These are phyloP conservation scores for Kurtzmaniella fragi DNA, from an alignment of 805 yeast genomes.

Conservation along the genomic window DNA sequence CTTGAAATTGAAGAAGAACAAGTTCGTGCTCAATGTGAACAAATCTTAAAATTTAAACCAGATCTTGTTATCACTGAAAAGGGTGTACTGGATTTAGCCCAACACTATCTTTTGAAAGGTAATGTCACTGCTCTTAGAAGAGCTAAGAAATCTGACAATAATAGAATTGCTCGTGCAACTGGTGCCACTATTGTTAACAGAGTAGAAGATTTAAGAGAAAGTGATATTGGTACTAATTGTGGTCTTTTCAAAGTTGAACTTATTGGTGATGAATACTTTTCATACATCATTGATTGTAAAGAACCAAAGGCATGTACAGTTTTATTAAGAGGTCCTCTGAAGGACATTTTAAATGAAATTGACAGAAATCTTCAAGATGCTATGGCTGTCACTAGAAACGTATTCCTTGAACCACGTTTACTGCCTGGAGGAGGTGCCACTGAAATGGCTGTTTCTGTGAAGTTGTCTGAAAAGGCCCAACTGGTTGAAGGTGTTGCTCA, in stretches of 20 bases:
- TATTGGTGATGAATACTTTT: conserved; percentile 96
- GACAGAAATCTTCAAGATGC: conserved; percentile 98
- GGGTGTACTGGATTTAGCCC: conserved; percentile 97
- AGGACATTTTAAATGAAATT: conserved; percentile 92
- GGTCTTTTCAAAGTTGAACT: conserved; percentile 89
- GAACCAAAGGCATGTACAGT: conserved; percentile 93
- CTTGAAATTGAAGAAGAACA: conserved; percentile 98
- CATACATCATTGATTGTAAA: conserved; percentile 74
- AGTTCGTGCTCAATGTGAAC: conserved; percentile 81
- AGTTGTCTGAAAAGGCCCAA: conserved; percentile 84
- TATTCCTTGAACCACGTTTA: conserved; percentile 87
- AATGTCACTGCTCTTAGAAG: conserved; percentile 91
- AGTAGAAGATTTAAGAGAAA: conserved; percentile 87
- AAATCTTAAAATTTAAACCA: conserved; percentile 78
- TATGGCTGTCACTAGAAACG: conserved; percentile 95
- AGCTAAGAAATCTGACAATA: conserved; percentile 91
- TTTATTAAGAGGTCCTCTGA: conserved; percentile 90
- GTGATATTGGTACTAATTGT: conserved; percentile 85
- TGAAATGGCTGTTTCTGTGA: conserved; percentile 95
- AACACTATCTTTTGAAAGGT: conserved; percentile 89
- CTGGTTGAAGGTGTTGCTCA: conserved; percentile 91
- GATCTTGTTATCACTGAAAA: conserved; percentile 95
- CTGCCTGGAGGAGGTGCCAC: conserved; percentile 99
- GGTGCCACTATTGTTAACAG: conserved; percentile 97
- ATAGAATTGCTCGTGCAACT: conserved; percentile 93